A percentile compares a stretch with the other conserved stretches of the same genome.
phyloP scores from a whole-genome alignment of 345 rosid species.

The Geranium brycei region DNA sequence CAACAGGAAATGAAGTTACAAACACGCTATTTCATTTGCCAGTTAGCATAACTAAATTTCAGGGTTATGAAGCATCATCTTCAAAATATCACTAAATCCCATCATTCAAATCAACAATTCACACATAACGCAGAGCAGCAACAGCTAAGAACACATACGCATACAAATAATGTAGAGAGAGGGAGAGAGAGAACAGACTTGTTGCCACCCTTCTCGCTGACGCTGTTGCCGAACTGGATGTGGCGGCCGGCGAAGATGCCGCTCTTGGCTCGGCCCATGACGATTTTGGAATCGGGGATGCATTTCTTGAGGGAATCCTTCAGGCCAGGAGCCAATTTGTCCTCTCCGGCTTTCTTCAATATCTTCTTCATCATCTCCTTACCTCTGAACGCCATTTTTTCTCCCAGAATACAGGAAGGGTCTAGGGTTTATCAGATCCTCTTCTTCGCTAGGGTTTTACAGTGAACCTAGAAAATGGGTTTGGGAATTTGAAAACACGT shows the following conservation, averaged over 20 bases:
- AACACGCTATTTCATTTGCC: background rate
- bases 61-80: too few species aligned
- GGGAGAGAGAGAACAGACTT: slow-evolving; percentile 26
- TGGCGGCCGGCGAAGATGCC: slow-evolving; percentile 88
- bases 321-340: slow-evolving; percentile 42
- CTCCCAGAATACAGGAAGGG: background rate
- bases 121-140: background rate
- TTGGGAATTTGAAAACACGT: background rate
- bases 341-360: slow-evolving; percentile 59
- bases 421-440: background rate
- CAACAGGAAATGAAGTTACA: too few species aligned
- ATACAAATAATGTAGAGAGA: slow-evolving; percentile 1
- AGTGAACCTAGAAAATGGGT: background rate
- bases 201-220: slow-evolving; percentile 95
- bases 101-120: background rate
- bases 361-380: slow-evolving; percentile 80
- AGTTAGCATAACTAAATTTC: background rate
- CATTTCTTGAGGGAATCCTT: slow-evolving; percentile 51
- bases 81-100: background rate
- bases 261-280: slow-evolving; percentile 76
- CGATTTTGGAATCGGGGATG: slow-evolving; percentile 57
- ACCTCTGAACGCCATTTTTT: slow-evolving; percentile 70
- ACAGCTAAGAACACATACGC: background rate
- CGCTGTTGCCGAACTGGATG: slow-evolving; percentile 73
- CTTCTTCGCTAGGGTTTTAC: background rate